Evolutionary conservation across 1,284 basidiomycete genomes (phyloP).

Genomic region (Athelia sp.): DNA sequence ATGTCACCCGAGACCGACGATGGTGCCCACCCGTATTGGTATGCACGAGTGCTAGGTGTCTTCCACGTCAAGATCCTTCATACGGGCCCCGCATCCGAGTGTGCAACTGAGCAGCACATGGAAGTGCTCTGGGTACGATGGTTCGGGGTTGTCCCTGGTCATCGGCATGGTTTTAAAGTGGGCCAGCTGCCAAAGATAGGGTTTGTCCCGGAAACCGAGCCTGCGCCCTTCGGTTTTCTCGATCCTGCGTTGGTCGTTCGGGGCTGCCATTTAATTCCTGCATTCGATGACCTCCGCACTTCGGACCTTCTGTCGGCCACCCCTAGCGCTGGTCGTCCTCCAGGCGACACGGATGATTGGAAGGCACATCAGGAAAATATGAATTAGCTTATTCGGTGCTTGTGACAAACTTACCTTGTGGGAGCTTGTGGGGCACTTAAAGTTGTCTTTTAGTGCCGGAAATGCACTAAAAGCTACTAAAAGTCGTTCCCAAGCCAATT

Average conservation of each 20-base stretch:
- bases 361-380: too few relatives aligned
- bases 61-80: neutral
- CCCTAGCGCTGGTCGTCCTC: neutral
- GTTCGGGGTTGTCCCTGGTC: slow-evolving; percentile 6
- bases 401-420: too few relatives aligned
- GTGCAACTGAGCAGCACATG: neutral
- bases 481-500: too few relatives aligned
- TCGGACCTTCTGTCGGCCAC: neutral
- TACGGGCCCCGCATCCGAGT: neutral
- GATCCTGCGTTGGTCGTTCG: slow-evolving; percentile 8
- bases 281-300: slow-evolving; percentile 5
- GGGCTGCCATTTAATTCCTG: slow-evolving; percentile 10
- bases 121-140: slow-evolving; percentile 12
- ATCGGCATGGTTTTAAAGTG: slow-evolving; percentile 4
- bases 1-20: slow-evolving; percentile 17
- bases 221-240: slow-evolving; percentile 9
- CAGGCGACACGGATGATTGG: slow-evolving; percentile 7
- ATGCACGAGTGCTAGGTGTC: neutral
- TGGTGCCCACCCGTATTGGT: neutral
- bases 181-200: slow-evolving; percentile 9
- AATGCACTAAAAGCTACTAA: too few relatives aligned
- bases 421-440: too few relatives aligned
- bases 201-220: slow-evolving; percentile 5
- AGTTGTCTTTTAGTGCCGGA: too few relatives aligned
- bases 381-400: too few relatives aligned